Percentiles rank a stretch among this genome's conserved stretches.
Evolutionary conservation across 1,284 basidiomycete species (phyloP).

Genomic region (Anthracocystis setariae): DNA sequence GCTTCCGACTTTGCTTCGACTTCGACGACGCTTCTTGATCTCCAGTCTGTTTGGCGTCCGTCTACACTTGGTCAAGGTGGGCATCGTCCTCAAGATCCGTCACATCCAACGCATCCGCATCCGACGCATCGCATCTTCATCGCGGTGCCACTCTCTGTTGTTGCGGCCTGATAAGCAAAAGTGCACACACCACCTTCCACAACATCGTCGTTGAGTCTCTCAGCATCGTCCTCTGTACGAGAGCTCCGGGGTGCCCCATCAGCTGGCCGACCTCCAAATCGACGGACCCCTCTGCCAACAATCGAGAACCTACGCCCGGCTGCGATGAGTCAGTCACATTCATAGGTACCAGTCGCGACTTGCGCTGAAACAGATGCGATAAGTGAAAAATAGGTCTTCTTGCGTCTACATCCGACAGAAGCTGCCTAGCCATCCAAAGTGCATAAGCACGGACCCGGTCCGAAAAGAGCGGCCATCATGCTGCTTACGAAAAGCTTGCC

Average conservation of each 20-base stretch:
- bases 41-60: no score
- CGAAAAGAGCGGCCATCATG: slow-evolving; percentile 1
- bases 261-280: no score
- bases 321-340: slow-evolving; percentile 26
- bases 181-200: no score
- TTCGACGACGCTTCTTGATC: neutral
- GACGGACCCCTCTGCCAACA: neutral
- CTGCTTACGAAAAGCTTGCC: neutral
- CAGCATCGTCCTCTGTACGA: no score
- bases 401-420: neutral
- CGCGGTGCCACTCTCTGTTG: neutral
- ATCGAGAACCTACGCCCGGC: neutral
- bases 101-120: neutral
- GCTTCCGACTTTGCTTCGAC: neutral
- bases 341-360: slow-evolving; percentile 22
- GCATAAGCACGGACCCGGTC: neutral
- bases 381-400: neutral
- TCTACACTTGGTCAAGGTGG: no score
- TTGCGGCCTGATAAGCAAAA: no score
- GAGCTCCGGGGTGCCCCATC: no score
- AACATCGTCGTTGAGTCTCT: neutral
- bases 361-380: slow-evolving; percentile 9
- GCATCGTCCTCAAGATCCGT: no score
- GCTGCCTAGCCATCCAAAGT: neutral
- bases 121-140: neutral